Base-by-base conservation (phyloP, 352 stramenopile genomes). In the Globisporangium camurandrum region DNA sequence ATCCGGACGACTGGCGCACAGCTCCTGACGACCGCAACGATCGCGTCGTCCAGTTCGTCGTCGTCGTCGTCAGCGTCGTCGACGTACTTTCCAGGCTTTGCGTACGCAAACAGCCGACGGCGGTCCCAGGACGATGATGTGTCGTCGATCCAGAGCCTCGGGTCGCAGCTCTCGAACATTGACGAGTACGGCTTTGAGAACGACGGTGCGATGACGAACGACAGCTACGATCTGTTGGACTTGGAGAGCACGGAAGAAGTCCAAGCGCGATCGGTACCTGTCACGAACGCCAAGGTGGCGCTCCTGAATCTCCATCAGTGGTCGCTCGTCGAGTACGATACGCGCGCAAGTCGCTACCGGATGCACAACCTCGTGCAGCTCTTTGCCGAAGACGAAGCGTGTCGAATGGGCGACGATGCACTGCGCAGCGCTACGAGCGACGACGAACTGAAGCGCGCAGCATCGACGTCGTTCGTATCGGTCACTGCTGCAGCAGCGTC, bases 281-380 rank as follows among this genome's bases (percentile, higher is more conserved):
- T 89, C 0, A 56, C 73, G 6, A 69, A 57, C 3, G 69, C 80
- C 14, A 78, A 67, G 41, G 51, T 68, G 34, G 77, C 77, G 24
- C 65, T 92, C 24, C 59, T 69, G 38, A 66, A 69, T 30, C 70
- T 92, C 30, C 74, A 88, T 39, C 71, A 89, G 41, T 92, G 81
- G 81, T 92, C 81, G 1, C 66, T 92, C 4, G 72, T 92, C 27
- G 81, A 92, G 51, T 86, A 82, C 27, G 78, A 89, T 38, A 70
- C 70, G 16, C 69, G 75, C 36, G 67, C 71, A 5, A 83, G 75
- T 55, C 69, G 74, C 12, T 92, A 89, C 60, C 81, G 77, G 2
- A 84, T 92, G 67, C 81, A 92, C 54, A 92, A 87, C 34, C 71
- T 92, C 19, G 74, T 92, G 24, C 81, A 90, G 53, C 66, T 89